Evolutionary conservation across 192 early-diverging fungal species (phyloP).

Genomic region (Backusella macrospora): DNA sequence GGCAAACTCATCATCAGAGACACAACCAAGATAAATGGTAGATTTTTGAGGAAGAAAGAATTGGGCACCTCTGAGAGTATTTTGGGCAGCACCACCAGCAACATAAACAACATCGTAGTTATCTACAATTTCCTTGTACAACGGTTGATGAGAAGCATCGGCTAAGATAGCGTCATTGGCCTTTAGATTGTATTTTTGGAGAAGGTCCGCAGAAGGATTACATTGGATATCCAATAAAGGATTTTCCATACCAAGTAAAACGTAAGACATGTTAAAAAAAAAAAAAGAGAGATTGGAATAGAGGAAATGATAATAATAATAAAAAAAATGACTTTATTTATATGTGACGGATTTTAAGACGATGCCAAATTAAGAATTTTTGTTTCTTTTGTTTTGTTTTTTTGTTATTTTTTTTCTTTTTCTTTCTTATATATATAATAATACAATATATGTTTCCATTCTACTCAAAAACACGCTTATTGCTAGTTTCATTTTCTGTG

Average conservation of each 20-base stretch:
- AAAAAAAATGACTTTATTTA: slow-evolving; percentile 7
- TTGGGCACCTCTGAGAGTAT: slow-evolving; percentile 87
- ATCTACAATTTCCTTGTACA: slow-evolving; percentile 82
- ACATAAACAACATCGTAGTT: slow-evolving; percentile 78
- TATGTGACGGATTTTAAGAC: background rate
- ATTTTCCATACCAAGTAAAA: slow-evolving; percentile 92
- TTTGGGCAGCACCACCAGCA: slow-evolving; percentile 96
- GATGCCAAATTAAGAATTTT: slow-evolving; percentile 1
- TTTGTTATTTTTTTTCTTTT: too few species aligned
- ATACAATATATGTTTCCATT: background rate
- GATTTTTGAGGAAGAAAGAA: slow-evolving; percentile 84
- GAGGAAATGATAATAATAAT: background rate
- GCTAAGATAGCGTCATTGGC: slow-evolving; percentile 96
- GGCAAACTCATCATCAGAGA: slow-evolving; percentile 86
- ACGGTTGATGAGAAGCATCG: slow-evolving; percentile 79
- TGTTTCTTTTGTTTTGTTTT: too few species aligned
- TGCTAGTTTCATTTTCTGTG: slow-evolving; percentile 53
- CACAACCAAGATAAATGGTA: slow-evolving; percentile 90
- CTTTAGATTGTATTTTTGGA: slow-evolving; percentile 84
- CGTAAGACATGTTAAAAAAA: slow-evolving; percentile 24
- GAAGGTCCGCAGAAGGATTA: slow-evolving; percentile 67
- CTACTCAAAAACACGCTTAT: slow-evolving; percentile 26
- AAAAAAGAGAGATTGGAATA: too few species aligned
- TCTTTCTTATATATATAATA: background rate
- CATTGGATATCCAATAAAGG: slow-evolving; percentile 97